Evolutionary conservation across 495 filamentous ascomycete species (phyloP).

Genomic region (Aspergillus egyptiacus): DNA sequence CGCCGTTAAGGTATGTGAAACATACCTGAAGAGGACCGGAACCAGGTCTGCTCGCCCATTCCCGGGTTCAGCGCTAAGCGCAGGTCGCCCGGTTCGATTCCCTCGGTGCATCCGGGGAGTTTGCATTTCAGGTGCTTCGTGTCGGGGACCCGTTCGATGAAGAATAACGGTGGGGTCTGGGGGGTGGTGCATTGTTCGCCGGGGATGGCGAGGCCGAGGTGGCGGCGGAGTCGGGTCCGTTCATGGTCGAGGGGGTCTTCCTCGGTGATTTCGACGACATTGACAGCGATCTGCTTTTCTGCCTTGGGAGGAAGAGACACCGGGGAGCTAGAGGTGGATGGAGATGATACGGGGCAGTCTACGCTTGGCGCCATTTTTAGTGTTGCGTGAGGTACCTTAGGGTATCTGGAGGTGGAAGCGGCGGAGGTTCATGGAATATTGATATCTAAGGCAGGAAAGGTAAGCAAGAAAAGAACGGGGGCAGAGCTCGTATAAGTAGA

Average conservation of each 20-base stretch:
- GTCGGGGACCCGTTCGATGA: slow-evolving; percentile 3
- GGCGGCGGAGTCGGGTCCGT: not conserved
- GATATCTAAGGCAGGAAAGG: no score
- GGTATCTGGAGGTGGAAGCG: no score
- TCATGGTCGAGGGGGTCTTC: not conserved
- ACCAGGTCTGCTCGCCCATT: slow-evolving; percentile 1
- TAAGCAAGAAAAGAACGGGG: no score
- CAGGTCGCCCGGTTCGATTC: not conserved
- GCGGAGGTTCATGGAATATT: no score
- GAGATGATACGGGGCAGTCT: not conserved
- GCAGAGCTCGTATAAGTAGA: no score
- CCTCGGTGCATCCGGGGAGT: not conserved
- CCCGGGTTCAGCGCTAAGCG: slow-evolving; percentile 2
- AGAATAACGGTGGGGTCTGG: slow-evolving; percentile 4
- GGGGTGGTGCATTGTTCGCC: not conserved
- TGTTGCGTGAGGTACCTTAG: no score
- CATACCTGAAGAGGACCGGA: slow-evolving; percentile 1
- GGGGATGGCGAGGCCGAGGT: not conserved
- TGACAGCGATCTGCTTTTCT: not conserved
- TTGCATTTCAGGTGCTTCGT: not conserved
- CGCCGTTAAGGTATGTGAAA: no score
- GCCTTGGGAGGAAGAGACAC: not conserved
- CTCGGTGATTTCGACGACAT: not conserved
- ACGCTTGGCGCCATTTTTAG: slow-evolving; percentile 7
- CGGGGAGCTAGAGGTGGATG: not conserved